Conservation (phyloP, 495 filamentous ascomycete species). For the Penicillium arizonense region DNA sequence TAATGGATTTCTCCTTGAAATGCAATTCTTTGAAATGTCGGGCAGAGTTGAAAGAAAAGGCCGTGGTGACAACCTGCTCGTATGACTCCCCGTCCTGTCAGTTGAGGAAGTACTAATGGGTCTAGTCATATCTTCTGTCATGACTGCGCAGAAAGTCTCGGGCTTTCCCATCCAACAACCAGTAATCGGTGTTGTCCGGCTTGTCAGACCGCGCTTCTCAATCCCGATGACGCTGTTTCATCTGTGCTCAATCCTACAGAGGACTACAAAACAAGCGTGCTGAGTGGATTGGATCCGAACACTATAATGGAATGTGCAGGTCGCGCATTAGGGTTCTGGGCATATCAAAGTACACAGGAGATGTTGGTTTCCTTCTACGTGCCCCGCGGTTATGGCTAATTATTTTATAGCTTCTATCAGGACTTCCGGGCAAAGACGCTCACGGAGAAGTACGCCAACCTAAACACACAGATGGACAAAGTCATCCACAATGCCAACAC, state of each 20-base stretch:
- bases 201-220: slow-evolving; percentile 67
- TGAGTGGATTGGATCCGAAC: slow-evolving; percentile 80
- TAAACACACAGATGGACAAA: slow-evolving; percentile 75
- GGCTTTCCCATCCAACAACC: slow-evolving; percentile 58
- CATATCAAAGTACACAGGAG: slow-evolving; percentile 88
- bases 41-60: slow-evolving; percentile 65
- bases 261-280: slow-evolving; percentile 89
- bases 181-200: slow-evolving; percentile 71
- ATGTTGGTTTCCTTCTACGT: slow-evolving; percentile 54
- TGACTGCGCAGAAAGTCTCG: slow-evolving; percentile 66
- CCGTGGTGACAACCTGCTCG: slow-evolving; percentile 92
- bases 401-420: slow-evolving; percentile 67
- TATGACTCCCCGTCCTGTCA: slow-evolving; percentile 25
- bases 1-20: slow-evolving; percentile 70
- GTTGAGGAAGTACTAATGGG: slow-evolving; percentile 8
- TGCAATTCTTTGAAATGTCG: slow-evolving; percentile 87
- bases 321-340: slow-evolving; percentile 82
- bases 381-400: slow-evolving; percentile 13
- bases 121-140: slow-evolving; percentile 84
- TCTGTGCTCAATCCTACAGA: slow-evolving; percentile 80
- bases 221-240: slow-evolving; percentile 75
- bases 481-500: slow-evolving; percentile 78
- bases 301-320: slow-evolving; percentile 90
- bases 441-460: slow-evolving; percentile 67
- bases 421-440: slow-evolving; percentile 70